Evolutionary conservation across 495 filamentous ascomycete genomes (phyloP), one percentile per base, ranked within the genome.

Genomic region (Aspergillus funiculosus): DNA sequence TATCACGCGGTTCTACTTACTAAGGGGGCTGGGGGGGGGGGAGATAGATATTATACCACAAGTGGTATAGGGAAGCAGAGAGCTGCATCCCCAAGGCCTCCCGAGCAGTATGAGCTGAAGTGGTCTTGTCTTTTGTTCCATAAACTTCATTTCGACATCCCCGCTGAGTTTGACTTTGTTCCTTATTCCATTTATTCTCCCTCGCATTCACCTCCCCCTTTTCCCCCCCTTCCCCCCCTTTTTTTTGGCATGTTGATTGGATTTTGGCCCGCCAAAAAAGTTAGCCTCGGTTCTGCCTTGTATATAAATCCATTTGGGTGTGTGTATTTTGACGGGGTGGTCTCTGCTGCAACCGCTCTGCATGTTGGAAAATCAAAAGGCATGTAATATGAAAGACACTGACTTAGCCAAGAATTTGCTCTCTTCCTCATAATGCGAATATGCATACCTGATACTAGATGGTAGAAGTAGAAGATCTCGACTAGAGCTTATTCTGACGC

Each of bases 331-430:
- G 19, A 38, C 34, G 40, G 1, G 24, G 39, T 26, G 34, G 28
- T 20, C 24, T 34, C 26, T 39, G 37, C 29, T 43, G 40, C 28
- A 18, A 38, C 29, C 14, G 6, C n/a, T 43, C 14, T 43, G 40
- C 40, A 43, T 43, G 20, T 43, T 43, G 40, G 40, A 43, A n/a
- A 43, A 43, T 43, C 2, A 43, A 25, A 24, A 24, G 29, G 19
- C 37, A 26, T 6, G 26, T 21, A 32, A 15, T 43, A n/a, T n/a
- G n/a, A n/a, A n/a, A n/a, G n/a, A n/a, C n/a, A n/a, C n/a, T n/a
- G n/a, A n/a, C n/a, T n/a, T n/a, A n/a, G n/a, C n/a, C n/a, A n/a
- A n/a, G n/a, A n/a, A n/a, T n/a, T n/a, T n/a, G n/a, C n/a, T n/a
- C n/a, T n/a, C n/a, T n/a, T n/a, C n/a, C n/a, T n/a, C n/a, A n/a